Evolutionary conservation across 2,329 filamentous ascomycete genomes (phyloP), one percentile per base, ranked within the genome.

Genomic region (Sporothrix humicola): DNA sequence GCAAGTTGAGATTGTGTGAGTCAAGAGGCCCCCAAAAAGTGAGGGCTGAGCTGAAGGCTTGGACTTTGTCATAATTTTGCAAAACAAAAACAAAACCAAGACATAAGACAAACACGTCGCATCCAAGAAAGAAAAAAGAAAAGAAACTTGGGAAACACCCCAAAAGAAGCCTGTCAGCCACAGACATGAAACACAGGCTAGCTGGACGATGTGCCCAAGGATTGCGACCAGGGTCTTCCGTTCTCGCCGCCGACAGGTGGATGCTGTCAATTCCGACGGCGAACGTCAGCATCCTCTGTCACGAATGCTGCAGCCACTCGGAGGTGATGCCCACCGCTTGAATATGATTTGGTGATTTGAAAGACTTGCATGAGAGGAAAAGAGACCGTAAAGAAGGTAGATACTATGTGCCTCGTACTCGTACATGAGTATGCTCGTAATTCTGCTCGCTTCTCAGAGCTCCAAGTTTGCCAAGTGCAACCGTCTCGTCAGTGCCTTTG

Each of bases 131-230:
- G 26, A 15, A 17, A n/a, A 50, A 31, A 15, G 23, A 42, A 52
- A 59, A 7, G 13, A 26, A 71, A 42, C 48, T 7, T 3, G 5
- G 31, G 5, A 31, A 37, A 37, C 31, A 1, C 31, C 31, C 31
- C 31, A 50, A 42, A 50, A 20, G 20, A 61, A 50, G 61, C 17
- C 66, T 23, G 31, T 23, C 59, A 65, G 66, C 68, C 20, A 59
- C 68, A 70, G 20, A 46, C n/a, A 42, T 69, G 48, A 69, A 69
- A 69, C 66, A 69, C 48, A 54, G 26, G 20, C 66, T n/a, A 56
- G 48, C 63, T 2, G 44, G 20, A 10, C 37, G 31, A 48, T 48
- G 44, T 50, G 44, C 44, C 42, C 20, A 50, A 26, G 52, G 20
- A 56, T 56, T n/a, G n/a, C 26, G 37, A 46, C 37, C 37, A 6